These are phyloP conservation scores for Collybia mongolica DNA, from an alignment of 768 basidiomycete genomes.

Conservation along the genomic window DNA sequence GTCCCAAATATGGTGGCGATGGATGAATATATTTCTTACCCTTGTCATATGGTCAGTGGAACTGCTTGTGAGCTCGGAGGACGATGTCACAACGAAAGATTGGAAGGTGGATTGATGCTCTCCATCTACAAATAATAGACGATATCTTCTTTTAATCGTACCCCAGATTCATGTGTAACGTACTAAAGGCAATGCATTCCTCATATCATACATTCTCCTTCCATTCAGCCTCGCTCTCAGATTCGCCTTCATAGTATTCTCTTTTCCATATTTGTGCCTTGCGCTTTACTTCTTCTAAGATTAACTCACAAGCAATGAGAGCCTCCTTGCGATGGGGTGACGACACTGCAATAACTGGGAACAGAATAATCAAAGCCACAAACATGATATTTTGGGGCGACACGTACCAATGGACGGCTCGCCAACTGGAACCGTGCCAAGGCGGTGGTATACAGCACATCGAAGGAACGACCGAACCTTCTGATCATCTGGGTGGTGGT, in stretches of 20 bases:
- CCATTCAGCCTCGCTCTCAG: conserved; percentile 65
- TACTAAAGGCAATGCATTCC: background rate
- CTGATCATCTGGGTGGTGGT: conserved; percentile 29
- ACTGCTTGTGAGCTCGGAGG: conserved; percentile 74
- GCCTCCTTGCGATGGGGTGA: conserved; percentile 83
- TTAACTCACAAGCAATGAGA: conserved; percentile 74
- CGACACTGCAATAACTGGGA: conserved; percentile 73
- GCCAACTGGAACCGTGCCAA: conserved; percentile 76
- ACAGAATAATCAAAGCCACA: background rate
- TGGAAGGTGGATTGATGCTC: conserved; percentile 73
- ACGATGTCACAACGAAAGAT: conserved; percentile 60
- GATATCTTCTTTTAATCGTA: conserved; percentile 63
- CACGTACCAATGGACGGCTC: conserved; percentile 66
- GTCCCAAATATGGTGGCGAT: conserved; percentile 93
- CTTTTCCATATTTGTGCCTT: conserved; percentile 91
- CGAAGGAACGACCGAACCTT: conserved; percentile 42
- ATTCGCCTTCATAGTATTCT: conserved; percentile 78
- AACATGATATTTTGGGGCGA: background rate
- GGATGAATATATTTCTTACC: conserved; percentile 89
- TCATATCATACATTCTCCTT: conserved; percentile 52
- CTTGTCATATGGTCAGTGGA: conserved; percentile 82
- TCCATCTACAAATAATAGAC: conserved; percentile 31
- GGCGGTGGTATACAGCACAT: conserved; percentile 70
- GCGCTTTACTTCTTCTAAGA: conserved; percentile 84
- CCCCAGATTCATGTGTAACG: conserved; percentile 3